Conservation (phyloP, 23 red algal genomes). For the Chondrus crispus region DNA sequence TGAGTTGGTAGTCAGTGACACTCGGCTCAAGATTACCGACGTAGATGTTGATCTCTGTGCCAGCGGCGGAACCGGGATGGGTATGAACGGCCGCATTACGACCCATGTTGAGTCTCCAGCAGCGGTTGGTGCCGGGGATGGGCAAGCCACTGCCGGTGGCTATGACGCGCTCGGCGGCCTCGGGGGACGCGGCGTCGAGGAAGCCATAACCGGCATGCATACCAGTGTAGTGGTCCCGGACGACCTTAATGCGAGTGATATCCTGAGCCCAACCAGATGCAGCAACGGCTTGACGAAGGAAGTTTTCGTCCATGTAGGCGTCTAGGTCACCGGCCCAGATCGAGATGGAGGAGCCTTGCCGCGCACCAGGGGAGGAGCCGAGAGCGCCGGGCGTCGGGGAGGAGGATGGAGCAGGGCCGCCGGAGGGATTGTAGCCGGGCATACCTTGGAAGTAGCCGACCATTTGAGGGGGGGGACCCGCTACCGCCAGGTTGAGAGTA, state of each 20-base stretch:
- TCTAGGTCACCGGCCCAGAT: slow-evolving; percentile 90
- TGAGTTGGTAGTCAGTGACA: slow-evolving; percentile 74
- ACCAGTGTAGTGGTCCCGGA: slow-evolving; percentile 63
- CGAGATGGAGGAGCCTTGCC: slow-evolving; percentile 20
- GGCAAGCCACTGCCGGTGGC: slow-evolving; percentile 60
- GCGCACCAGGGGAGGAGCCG: neutral
- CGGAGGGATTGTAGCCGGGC: neutral
- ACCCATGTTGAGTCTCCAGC: slow-evolving; percentile 80
- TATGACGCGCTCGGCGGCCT: slow-evolving; percentile 66
- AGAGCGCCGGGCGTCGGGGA: neutral
- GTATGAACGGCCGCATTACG: slow-evolving; percentile 39
- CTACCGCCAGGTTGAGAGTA: neutral
- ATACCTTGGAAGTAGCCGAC: neutral
- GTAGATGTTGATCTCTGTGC: slow-evolving; percentile 76
- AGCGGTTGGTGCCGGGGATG: slow-evolving; percentile 72
- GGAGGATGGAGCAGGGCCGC: neutral
- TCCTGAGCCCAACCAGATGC: slow-evolving; percentile 70
- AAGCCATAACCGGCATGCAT: slow-evolving; percentile 77
- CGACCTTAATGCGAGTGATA: slow-evolving; percentile 82
- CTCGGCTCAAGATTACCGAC: slow-evolving; percentile 69
- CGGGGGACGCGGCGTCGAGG: slow-evolving; percentile 60
- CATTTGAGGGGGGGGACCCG: neutral
- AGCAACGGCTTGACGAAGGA: slow-evolving; percentile 68
- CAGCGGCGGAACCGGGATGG: neutral
- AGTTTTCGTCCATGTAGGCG: slow-evolving; percentile 83